Percentiles rank a stretch among this genome's conserved stretches.
Conservation (phyloP, 1,139 yeast species). For the Candida dubliniensis region DNA sequence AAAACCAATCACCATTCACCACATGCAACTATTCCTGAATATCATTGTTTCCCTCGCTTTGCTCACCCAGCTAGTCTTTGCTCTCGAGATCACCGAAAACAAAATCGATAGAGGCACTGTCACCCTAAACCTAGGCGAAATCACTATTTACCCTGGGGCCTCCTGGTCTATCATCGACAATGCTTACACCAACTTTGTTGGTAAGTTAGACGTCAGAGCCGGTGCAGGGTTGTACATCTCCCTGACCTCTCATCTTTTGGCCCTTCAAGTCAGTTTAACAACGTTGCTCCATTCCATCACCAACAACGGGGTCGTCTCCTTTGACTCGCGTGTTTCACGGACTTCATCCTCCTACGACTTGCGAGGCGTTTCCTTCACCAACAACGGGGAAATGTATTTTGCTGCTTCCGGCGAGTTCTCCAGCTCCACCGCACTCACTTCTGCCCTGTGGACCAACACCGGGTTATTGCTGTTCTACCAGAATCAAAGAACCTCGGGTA, state of each 20-base stretch:
- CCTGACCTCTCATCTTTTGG: slow-evolving; percentile 3
- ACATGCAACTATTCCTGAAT: no score
- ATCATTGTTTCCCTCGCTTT: no score
- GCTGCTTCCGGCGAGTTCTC: slow-evolving; percentile 23
- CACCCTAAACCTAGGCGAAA: slow-evolving; percentile 25
- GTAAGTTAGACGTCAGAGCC: slow-evolving; percentile 19
- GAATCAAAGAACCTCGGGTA: slow-evolving; percentile 18
- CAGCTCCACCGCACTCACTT: slow-evolving; percentile 20
- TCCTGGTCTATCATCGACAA: slow-evolving; percentile 36
- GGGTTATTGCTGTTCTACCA: slow-evolving; percentile 27
- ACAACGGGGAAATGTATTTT: slow-evolving; percentile 28
- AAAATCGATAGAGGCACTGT: slow-evolving; percentile 20
- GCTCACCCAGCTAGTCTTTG: neutral
- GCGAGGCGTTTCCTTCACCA: slow-evolving; percentile 19
- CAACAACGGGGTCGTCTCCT: slow-evolving; percentile 24
- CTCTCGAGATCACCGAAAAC: slow-evolving; percentile 5
- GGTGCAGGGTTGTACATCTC: slow-evolving; percentile 27
- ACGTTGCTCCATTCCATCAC: slow-evolving; percentile 13
- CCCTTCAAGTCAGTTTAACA: slow-evolving; percentile 13
- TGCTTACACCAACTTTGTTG: slow-evolving; percentile 23
- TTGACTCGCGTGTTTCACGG: slow-evolving; percentile 19
- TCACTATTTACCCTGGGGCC: slow-evolving; percentile 26
- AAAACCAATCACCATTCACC: no score
- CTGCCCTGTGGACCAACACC: slow-evolving; percentile 23
- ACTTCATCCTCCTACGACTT: slow-evolving; percentile 21